Percentiles rank a stretch among this genome's conserved stretches.
These are phyloP conservation scores for Salix suchowensis DNA, from an alignment of 345 rosid species.

Conservation along the genomic window DNA sequence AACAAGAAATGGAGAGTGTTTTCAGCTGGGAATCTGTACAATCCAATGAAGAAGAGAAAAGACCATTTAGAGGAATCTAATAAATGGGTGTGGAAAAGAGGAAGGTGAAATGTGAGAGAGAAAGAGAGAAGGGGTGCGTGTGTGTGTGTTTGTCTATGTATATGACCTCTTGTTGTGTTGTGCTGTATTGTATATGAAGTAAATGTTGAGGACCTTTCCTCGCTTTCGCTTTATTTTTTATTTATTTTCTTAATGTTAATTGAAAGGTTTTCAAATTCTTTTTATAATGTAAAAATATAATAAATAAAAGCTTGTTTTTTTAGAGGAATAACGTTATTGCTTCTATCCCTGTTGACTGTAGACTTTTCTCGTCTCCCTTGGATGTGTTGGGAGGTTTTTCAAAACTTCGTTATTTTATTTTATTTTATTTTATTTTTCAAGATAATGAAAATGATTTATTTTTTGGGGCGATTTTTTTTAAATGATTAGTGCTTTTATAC, in stretches of 20 bases:
- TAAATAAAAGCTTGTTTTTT: neutral
- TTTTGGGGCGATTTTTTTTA: no score
- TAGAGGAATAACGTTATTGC: conserved; percentile 26
- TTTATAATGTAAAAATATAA: neutral
- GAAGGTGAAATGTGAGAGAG: conserved; percentile 35
- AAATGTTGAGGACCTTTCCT: conserved; percentile 28
- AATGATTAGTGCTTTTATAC: no score
- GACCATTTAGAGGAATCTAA: conserved; percentile 55
- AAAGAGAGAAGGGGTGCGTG: neutral
- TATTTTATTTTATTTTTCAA: neutral
- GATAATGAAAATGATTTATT: neutral
- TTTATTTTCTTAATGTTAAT: neutral
- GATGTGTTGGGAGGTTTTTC: neutral
- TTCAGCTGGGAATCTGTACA: conserved; percentile 49
- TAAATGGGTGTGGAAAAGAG: conserved; percentile 49
- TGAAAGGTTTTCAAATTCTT: neutral
- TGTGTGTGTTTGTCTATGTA: conserved; percentile 11
- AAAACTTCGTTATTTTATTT: neutral
- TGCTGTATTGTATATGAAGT: conserved; percentile 26
- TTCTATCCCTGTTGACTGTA: conserved; percentile 38
- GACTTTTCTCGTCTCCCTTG: conserved; percentile 33
- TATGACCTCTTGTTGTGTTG: conserved; percentile 9
- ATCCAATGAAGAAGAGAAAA: conserved; percentile 53
- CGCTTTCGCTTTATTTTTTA: conserved; percentile 5
- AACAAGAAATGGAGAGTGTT: conserved; percentile 32